Base-by-base conservation (phyloP, 176 grass and related monocot species). In the Puya raimondii region DNA sequence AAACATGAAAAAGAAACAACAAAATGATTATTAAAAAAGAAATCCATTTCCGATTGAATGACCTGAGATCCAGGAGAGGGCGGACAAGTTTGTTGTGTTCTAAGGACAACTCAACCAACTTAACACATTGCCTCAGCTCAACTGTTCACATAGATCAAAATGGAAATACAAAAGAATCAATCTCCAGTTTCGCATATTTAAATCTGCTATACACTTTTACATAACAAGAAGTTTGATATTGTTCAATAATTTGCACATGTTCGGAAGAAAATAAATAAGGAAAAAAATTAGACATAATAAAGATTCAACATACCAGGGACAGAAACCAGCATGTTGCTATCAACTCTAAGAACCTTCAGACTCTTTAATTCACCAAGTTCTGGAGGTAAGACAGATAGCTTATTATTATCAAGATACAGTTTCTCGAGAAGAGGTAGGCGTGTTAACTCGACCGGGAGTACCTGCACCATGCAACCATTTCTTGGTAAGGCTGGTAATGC, bases 31-130 rank as follows among this genome's bases (percentile, higher is more conserved):
- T 72, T 68, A 67, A 59, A 15, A 4, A 74, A 70, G 59, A 69
- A 63, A 71, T 73, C 17, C 12, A 49, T 53, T 84, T 26, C 48
- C 51, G 59, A 84, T 77, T 68, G 68, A 64, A 83, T 85, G 83
- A 97, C 93, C 93, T 97, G 93, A 97, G 90, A 92, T 97, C 93
- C 75, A 97, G 84, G 61, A 97, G 79, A 72, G 93, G 93, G 4
- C 93, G 86, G 53, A 97, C 82, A 74, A 97, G 93, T 76, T 82
- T 97, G 70, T 97, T 97, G 73, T 92, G 78, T 77, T 97, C 93
- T 64, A 97, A 71, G 63, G 93, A 97, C 61, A 97, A 77, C 75
- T 97, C 93, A 74, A 91, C 86, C 61, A 97, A 78, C 76, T 90
- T 76, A 79, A 97, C 82, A 67, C 93, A 97, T 67, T 97, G 79